A percentile compares a stretch with the other conserved stretches of the same genome.
These are phyloP conservation scores for Candida neerlandica DNA, from an alignment of 1,139 yeast species.

Conservation along the genomic window DNA sequence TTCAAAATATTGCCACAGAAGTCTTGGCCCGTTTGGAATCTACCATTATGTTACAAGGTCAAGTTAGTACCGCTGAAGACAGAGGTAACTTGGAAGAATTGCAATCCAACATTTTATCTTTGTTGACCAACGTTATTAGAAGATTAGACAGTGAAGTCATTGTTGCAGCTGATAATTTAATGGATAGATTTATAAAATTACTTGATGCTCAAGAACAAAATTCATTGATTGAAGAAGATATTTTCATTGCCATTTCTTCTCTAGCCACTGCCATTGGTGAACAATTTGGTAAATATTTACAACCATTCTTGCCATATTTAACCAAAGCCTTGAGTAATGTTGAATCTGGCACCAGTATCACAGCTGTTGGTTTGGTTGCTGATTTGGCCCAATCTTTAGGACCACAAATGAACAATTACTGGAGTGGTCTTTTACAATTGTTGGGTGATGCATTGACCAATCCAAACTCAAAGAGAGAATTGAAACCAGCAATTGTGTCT, in stretches of 20 bases:
- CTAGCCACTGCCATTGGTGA: constrained; percentile 78
- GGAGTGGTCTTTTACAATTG: constrained; percentile 79
- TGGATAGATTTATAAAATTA: constrained; percentile 79
- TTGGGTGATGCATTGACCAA: constrained; percentile 73
- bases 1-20: constrained; percentile 74
- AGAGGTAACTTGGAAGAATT: constrained; percentile 81
- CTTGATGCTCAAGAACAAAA: constrained; percentile 62
- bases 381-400: constrained; percentile 94
- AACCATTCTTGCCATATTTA: constrained; percentile 78
- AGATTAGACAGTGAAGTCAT: constrained; percentile 70
- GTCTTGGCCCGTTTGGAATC: constrained; percentile 71
- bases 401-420: constrained; percentile 67
- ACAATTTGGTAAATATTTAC: constrained; percentile 74
- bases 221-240: constrained; percentile 90
- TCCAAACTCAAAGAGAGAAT: constrained; percentile 69
- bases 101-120: constrained; percentile 83
- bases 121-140: constrained; percentile 85
- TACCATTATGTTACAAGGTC: constrained; percentile 57
- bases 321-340: constrained; percentile 77
- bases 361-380: constrained; percentile 96
- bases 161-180: constrained; percentile 77
- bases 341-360: constrained; percentile 78
- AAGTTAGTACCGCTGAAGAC: constrained; percentile 65
- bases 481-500: constrained; percentile 87
- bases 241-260: constrained; percentile 88